These are phyloP conservation scores for Phytophthora pistaciae DNA, from an alignment of 352 stramenopile genomes.

Conservation along the genomic window DNA sequence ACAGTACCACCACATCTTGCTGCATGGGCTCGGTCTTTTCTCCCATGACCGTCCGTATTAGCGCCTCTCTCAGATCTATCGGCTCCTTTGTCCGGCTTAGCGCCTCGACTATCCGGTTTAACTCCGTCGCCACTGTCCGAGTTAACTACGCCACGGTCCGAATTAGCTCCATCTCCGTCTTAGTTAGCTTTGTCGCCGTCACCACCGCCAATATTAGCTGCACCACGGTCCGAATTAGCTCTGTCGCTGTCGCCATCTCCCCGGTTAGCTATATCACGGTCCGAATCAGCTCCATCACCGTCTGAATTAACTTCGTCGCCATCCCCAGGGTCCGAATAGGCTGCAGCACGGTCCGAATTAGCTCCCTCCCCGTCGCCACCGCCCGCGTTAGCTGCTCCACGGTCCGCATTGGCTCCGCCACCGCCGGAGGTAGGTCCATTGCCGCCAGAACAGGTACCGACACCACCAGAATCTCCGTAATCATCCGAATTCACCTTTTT, in stretches of 20 bases:
- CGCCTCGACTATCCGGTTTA: neutral
- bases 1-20: too few relatives aligned
- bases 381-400: too few relatives aligned
- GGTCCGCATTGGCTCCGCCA: neutral
- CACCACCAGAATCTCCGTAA: too few relatives aligned
- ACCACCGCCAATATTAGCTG: neutral
- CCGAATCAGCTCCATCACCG: neutral
- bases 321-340: too few relatives aligned
- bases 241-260: too few relatives aligned
- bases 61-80: too few relatives aligned
- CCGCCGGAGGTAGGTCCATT: neutral
- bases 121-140: neutral
- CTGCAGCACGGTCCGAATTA: neutral
- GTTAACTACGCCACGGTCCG: neutral
- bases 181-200: too few relatives aligned
- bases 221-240: neutral
- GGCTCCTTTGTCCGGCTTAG: neutral
- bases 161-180: neutral
- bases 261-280: too few relatives aligned
- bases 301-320: neutral
- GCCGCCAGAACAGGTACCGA: neutral
- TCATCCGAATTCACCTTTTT: neutral
- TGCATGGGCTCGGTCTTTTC: too few relatives aligned
- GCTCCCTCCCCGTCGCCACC: neutral
- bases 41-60: too few relatives aligned